Conservation (phyloP, 2,329 filamentous ascomycete species). For the Xylaria multiplex region DNA sequence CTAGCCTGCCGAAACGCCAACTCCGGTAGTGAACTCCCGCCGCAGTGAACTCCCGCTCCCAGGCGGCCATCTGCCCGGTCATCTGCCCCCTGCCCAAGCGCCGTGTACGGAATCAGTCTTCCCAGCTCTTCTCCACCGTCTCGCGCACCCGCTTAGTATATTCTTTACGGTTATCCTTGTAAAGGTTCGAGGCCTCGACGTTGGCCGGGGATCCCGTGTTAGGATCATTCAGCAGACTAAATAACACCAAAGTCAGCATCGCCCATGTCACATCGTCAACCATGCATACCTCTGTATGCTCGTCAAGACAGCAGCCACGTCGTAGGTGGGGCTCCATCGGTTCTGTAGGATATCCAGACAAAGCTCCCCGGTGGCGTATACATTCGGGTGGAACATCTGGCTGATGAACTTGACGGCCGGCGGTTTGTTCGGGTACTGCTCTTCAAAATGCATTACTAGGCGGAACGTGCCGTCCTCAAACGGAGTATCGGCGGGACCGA, state of each 20-base stretch:
- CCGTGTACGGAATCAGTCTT: conserved; percentile 67
- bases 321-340: conserved; percentile 97
- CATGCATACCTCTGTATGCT: conserved; percentile 87
- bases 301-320: conserved; percentile 95
- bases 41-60: conserved; percentile 26
- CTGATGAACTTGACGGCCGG: conserved; percentile 98
- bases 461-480: conserved; percentile 99
- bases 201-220: conserved; percentile 99
- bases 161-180: conserved; percentile 97
- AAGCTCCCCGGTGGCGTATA: conserved; percentile 95
- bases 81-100: conserved; percentile 8
- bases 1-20: conserved; percentile 35
- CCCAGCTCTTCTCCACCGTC: conserved; percentile 99
- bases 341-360: conserved; percentile 98
- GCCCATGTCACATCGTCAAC: neutral
- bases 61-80: neutral
- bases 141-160: conserved; percentile 95
- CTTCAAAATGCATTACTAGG: conserved; percentile 98
- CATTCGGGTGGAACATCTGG: conserved; percentile 99
- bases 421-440: conserved; percentile 98
- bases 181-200: conserved; percentile 96
- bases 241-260: conserved; percentile 15
- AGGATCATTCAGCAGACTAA: conserved; percentile 92
- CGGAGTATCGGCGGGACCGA: conserved; percentile 93
- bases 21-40: conserved; percentile 27